Evolutionary conservation across 768 basidiomycete species (phyloP).

Genomic region (Lactarius quietus): DNA sequence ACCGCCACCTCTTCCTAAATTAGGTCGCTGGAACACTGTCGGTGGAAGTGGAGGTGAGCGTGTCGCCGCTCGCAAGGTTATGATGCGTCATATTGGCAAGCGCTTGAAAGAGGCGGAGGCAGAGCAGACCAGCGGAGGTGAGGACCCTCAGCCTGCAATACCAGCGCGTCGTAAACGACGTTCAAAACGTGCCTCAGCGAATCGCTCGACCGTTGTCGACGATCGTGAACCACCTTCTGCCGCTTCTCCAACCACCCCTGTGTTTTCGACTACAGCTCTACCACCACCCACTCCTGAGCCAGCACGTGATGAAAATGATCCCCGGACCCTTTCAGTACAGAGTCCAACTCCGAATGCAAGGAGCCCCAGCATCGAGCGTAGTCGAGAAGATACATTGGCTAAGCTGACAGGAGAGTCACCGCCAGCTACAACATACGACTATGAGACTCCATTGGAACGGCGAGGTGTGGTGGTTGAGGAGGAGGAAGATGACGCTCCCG

Average conservation of each 20-base stretch:
- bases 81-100: constrained; percentile 62
- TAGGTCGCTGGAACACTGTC: constrained; percentile 71
- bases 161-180: constrained; percentile 25
- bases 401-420: constrained; percentile 22
- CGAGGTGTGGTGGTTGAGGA: constrained; percentile 24
- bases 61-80: constrained; percentile 61
- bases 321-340: constrained; percentile 3
- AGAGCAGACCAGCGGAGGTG: constrained; percentile 57
- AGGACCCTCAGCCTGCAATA: constrained; percentile 38
- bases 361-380: constrained; percentile 26
- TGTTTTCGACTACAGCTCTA: constrained; percentile 16
- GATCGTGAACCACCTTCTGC: constrained; percentile 31
- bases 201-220: constrained; percentile 32
- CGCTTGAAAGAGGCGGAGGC: constrained; percentile 58
- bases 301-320: constrained; percentile 15
- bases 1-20: constrained; percentile 47
- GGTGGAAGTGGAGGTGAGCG: constrained; percentile 80
- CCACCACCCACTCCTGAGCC: constrained; percentile 18
- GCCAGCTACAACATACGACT: constrained; percentile 15
- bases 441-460: constrained; percentile 20
- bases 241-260: constrained; percentile 27
- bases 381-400: constrained; percentile 24
- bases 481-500: constrained; percentile 25
- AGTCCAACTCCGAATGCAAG: constrained; percentile 24
- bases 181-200: constrained; percentile 20